Conservation (phyloP, 2,329 filamentous ascomycete genomes). For the Drechslera avenae region DNA sequence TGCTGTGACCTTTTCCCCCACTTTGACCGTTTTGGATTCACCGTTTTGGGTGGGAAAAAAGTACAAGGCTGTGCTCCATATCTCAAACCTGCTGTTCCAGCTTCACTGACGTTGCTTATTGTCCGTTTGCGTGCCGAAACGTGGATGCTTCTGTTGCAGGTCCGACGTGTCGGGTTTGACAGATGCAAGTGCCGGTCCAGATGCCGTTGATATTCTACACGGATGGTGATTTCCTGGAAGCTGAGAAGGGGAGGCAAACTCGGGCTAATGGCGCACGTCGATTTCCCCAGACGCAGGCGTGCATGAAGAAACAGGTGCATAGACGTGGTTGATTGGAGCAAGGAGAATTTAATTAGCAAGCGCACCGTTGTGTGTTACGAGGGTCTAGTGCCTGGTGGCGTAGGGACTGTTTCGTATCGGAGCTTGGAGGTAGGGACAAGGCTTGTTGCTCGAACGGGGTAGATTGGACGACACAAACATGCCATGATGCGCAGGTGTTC, state of each 20-base stretch:
- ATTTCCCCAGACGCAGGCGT: conserved; percentile 2
- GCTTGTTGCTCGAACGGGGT: conserved; percentile 1
- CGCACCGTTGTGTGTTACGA: conserved; percentile 2
- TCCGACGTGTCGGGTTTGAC: conserved; percentile 4
- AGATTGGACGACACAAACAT: neutral
- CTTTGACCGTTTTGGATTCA: too few relatives aligned
- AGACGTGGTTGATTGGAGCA: neutral
- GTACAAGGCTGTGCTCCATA: neutral
- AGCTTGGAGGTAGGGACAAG: conserved; percentile 10
- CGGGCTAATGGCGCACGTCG: neutral
- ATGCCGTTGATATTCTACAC: conserved; percentile 1
- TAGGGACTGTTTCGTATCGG: conserved; percentile 16
- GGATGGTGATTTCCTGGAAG: neutral
- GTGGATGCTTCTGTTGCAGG: conserved; percentile 4
- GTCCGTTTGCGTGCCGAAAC: neutral
- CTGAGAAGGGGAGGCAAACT: neutral
- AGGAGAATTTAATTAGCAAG: neutral
- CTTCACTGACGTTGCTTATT: conserved; percentile 7
- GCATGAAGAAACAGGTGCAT: conserved; percentile 17
- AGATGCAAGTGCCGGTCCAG: conserved; percentile 4
- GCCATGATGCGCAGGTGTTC: neutral
- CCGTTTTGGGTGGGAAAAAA: neutral
- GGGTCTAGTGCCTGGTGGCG: conserved; percentile 6
- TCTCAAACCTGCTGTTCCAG: too few relatives aligned
- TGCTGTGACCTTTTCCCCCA: too few relatives aligned